These are phyloP conservation scores for Isabelozyma gotoi DNA, from an alignment of 805 yeast genomes.

Conservation along the genomic window DNA sequence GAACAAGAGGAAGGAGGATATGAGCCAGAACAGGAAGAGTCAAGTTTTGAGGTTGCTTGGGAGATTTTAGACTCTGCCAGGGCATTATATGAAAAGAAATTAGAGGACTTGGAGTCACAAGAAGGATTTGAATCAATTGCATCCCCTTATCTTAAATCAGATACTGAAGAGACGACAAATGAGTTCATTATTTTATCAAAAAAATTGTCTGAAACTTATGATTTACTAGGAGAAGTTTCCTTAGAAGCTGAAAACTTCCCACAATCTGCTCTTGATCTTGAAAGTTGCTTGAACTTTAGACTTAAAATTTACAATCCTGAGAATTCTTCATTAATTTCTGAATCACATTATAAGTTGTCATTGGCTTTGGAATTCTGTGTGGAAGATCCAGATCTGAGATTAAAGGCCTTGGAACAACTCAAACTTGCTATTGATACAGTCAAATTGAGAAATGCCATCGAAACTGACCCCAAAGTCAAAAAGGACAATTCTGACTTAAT, in stretches of 20 bases:
- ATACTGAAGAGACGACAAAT: slow-evolving; percentile 29
- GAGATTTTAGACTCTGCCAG: slow-evolving; percentile 80
- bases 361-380: slow-evolving; percentile 71
- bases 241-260: slow-evolving; percentile 84
- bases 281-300: slow-evolving; percentile 55
- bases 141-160: slow-evolving; percentile 29
- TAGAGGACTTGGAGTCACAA: slow-evolving; percentile 21
- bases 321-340: slow-evolving; percentile 63
- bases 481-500: slow-evolving; percentile 47
- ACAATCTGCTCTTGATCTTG: slow-evolving; percentile 74
- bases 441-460: slow-evolving; percentile 41
- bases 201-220: slow-evolving; percentile 72
- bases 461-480: slow-evolving; percentile 40
- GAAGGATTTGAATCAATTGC: slow-evolving; percentile 5
- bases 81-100: slow-evolving; percentile 52
- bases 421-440: slow-evolving; percentile 48
- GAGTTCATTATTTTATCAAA: slow-evolving; percentile 37
- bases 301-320: slow-evolving; percentile 46
- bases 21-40: slow-evolving; percentile 45
- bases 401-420: slow-evolving; percentile 55
- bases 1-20: slow-evolving; percentile 15
- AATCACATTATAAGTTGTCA: slow-evolving; percentile 78
- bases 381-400: slow-evolving; percentile 48
- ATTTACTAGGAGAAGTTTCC: slow-evolving; percentile 84
- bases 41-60: slow-evolving; percentile 88